Evolutionary conservation across 345 rosid species (phyloP).

Genomic region (Erucastrum elatum): DNA sequence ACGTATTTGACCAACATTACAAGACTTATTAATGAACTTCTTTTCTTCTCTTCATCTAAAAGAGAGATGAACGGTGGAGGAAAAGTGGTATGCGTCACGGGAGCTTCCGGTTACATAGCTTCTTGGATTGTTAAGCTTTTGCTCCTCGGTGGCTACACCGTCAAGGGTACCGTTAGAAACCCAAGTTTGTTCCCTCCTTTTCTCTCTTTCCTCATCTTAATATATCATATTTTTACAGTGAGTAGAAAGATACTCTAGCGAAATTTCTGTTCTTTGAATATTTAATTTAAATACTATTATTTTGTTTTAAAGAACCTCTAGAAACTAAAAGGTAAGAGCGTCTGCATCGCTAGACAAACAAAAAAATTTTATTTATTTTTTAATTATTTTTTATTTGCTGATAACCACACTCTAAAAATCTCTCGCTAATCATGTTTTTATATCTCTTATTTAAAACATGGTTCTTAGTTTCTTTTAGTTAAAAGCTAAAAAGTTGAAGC

Average conservation of each 20-base stretch:
- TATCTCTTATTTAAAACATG: too few species aligned
- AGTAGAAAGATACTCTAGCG: neutral
- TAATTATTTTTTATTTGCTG: too few species aligned
- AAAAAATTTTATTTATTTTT: too few species aligned
- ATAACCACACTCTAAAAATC: too few species aligned
- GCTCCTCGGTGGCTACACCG: slow-evolving; percentile 51
- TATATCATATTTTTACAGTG: neutral
- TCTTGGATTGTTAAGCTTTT: slow-evolving; percentile 56
- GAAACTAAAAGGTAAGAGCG: too few species aligned
- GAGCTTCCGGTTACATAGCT: slow-evolving; percentile 54
- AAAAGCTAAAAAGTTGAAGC: too few species aligned
- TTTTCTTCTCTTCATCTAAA: neutral
- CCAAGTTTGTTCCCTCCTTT: slow-evolving; percentile 39
- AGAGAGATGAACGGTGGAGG: slow-evolving; percentile 32
- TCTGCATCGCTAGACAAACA: too few species aligned
- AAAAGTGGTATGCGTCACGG: slow-evolving; percentile 53
- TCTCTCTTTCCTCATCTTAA: neutral
- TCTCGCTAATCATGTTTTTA: too few species aligned
- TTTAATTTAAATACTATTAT: too few species aligned
- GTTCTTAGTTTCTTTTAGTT: too few species aligned
- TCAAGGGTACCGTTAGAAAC: slow-evolving; percentile 49
- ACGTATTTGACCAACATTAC: neutral
- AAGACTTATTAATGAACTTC: neutral
- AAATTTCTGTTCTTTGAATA: neutral
- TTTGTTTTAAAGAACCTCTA: too few species aligned